Percentiles rank a stretch among this genome's conserved stretches.
Evolutionary conservation across 129 eudicot species (phyloP).

Genomic region (Silybum marianum): DNA sequence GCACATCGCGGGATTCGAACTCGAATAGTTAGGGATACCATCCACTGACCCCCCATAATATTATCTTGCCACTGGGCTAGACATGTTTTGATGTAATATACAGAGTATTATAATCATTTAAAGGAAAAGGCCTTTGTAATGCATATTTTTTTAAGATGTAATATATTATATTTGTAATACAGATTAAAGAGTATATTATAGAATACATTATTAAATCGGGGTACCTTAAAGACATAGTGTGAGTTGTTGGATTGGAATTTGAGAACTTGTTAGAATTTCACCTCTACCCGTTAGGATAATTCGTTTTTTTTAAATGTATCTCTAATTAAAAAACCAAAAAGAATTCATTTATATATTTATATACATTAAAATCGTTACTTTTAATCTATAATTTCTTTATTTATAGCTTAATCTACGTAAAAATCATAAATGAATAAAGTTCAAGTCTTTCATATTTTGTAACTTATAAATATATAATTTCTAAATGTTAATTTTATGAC

Average conservation of each 20-base stretch:
- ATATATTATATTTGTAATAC: background rate
- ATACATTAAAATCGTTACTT: background rate
- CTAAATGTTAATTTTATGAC: background rate
- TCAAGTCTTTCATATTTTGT: background rate
- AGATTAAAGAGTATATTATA: background rate
- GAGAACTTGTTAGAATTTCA: background rate
- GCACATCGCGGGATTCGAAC: too few species aligned
- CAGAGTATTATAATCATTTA: background rate
- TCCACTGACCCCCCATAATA: too few species aligned
- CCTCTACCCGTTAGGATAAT: background rate
- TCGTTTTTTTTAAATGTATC: background rate
- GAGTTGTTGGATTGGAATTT: too few species aligned
- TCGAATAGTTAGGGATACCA: too few species aligned
- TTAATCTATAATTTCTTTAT: background rate
- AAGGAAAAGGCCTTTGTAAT: background rate
- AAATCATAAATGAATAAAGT: background rate
- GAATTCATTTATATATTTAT: background rate
- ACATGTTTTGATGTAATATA: too few species aligned
- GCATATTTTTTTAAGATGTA: background rate
- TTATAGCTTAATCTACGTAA: background rate
- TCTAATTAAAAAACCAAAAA: background rate
- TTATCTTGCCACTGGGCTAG: too few species aligned
- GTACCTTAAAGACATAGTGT: background rate
- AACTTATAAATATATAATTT: background rate
- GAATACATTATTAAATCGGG: too few species aligned